These are phyloP conservation scores for Sporothrix pseudoabietina DNA, from an alignment of 2,329 filamentous ascomycete species.

Conservation along the genomic window DNA sequence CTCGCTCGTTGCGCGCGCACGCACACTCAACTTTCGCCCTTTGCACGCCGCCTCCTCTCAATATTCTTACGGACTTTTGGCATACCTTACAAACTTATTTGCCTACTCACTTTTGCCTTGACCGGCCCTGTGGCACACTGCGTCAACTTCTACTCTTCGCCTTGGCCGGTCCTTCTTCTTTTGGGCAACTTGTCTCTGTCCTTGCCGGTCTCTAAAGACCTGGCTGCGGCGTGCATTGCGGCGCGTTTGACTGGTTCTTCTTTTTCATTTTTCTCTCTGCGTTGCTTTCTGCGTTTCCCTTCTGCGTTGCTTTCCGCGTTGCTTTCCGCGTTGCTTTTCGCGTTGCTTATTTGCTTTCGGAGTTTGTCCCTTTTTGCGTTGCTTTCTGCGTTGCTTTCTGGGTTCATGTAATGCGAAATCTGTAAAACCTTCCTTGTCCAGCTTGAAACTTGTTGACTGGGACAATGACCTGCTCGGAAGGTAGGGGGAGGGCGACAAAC, in stretches of 20 bases:
- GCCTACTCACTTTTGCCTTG: not conserved
- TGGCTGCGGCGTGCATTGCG: not conserved
- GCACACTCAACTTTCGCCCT: not conserved
- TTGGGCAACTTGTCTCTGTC: not conserved
- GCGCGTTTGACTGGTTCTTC: not conserved
- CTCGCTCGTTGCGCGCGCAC: not conserved
- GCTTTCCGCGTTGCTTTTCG: not conserved
- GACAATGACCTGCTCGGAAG: constrained; percentile 8
- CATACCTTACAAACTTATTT: not conserved
- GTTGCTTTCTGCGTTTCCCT: not conserved
- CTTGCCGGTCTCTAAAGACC: not conserved
- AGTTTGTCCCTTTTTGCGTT: too few relatives aligned
- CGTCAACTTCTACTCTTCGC: too few relatives aligned
- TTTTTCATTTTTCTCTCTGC: not conserved
- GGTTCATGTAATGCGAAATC: not conserved
- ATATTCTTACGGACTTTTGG: not conserved
- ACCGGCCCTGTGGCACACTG: too few relatives aligned
- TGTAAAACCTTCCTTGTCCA: constrained; percentile 10
- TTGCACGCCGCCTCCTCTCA: not conserved
- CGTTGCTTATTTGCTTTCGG: too few relatives aligned
- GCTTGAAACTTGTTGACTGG: constrained; percentile 8
- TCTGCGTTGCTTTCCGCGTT: not conserved
- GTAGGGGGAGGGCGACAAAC: constrained; percentile 12
- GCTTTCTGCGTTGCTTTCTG: not conserved
- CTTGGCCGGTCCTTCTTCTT: not conserved